Conservation (phyloP, 768 basidiomycete genomes). For the Candolleomyces eurysporus region DNA sequence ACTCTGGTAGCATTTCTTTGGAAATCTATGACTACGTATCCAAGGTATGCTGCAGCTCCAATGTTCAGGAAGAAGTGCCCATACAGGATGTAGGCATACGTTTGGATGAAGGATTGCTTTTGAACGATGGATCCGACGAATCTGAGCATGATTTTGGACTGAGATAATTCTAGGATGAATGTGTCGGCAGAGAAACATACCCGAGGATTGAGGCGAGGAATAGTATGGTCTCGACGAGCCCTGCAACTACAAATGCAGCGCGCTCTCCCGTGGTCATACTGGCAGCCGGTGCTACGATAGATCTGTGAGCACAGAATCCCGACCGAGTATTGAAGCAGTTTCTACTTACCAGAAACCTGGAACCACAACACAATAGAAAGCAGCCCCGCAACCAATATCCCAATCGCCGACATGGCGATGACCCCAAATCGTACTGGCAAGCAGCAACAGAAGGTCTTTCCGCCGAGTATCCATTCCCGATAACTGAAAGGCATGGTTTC, state of each 20-base stretch:
- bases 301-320: constrained; percentile 2
- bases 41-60: constrained; percentile 49
- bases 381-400: constrained; percentile 51
- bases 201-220: constrained; percentile 55
- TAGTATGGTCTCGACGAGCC: constrained; percentile 51
- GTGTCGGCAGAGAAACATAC: constrained; percentile 30
- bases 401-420: constrained; percentile 49
- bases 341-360: constrained; percentile 53
- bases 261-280: constrained; percentile 32
- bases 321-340: not conserved
- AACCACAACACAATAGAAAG: constrained; percentile 60
- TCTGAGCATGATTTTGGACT: constrained; percentile 27
- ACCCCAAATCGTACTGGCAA: constrained; percentile 64
- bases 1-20: constrained; percentile 38
- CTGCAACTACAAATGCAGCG: constrained; percentile 48
- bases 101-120: constrained; percentile 58
- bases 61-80: constrained; percentile 56
- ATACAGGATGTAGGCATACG: constrained; percentile 57
- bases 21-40: constrained; percentile 47
- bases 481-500: constrained; percentile 41
- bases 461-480: constrained; percentile 44
- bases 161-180: not conserved
- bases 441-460: constrained; percentile 60
- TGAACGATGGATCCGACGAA: constrained; percentile 62
- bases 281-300: constrained; percentile 27